Evolutionary conservation across 225 moss, liverwort and hornwort species (phyloP).

Genomic region (Bryoerythrophyllum caledonicum): DNA sequence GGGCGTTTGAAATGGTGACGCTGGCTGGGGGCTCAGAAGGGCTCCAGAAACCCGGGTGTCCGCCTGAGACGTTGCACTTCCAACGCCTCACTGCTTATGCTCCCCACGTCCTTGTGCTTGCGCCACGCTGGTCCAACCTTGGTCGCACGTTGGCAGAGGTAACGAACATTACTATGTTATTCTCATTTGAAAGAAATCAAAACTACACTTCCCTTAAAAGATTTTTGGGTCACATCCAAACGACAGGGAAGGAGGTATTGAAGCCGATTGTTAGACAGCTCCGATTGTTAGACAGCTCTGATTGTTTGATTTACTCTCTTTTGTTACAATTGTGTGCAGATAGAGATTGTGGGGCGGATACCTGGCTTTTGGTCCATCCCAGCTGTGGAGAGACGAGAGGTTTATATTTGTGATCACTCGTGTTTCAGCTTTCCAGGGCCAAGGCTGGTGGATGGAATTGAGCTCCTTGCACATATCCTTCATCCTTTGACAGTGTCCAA

Average conservation of each 20-base stretch:
- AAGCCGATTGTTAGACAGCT: too few species aligned
- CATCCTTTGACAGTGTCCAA: constrained; percentile 39
- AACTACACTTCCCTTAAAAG: too few species aligned
- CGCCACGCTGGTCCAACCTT: constrained; percentile 42
- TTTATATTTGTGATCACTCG: constrained; percentile 58
- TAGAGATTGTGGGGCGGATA: constrained; percentile 47
- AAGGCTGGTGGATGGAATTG: constrained; percentile 57
- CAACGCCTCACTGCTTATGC: constrained; percentile 53
- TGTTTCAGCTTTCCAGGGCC: constrained; percentile 60
- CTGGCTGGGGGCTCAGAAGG: constrained; percentile 58
- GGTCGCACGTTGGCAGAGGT: constrained; percentile 59
- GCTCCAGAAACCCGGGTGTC: constrained; percentile 57
- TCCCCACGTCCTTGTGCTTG: constrained; percentile 51
- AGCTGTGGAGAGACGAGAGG: constrained; percentile 51
- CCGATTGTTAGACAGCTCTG: too few species aligned
- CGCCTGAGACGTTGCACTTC: constrained; percentile 45
- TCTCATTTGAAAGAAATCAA: too few species aligned
- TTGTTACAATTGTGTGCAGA: constrained; percentile 32
- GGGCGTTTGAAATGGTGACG: constrained; percentile 60
- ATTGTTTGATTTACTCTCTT: too few species aligned
- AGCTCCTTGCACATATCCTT: constrained; percentile 44
- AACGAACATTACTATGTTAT: too few species aligned
- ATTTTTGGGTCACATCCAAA: too few species aligned
- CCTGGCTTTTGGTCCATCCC: constrained; percentile 61
- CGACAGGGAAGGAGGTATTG: too few species aligned